A percentile compares a stretch with the other conserved stretches of the same genome.
phyloP scores from a whole-genome alignment of 2,329 filamentous ascomycete genomes.

The Stromatinia cepivora region DNA sequence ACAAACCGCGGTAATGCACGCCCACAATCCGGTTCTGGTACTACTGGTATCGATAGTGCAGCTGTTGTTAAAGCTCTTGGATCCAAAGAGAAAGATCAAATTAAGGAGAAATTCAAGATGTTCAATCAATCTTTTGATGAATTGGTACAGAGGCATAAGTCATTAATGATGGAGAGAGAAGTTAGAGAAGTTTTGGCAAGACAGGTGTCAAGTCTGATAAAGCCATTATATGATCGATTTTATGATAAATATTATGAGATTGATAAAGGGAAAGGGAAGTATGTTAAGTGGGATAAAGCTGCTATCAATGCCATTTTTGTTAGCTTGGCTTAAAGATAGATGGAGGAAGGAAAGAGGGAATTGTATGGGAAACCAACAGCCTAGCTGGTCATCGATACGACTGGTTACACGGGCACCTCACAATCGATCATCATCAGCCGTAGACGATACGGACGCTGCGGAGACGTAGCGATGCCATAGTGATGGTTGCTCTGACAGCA shows the following conservation, averaged over 20 bases:
- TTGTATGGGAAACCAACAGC: too few species aligned
- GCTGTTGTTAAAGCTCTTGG: constrained; percentile 80
- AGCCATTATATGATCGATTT: constrained; percentile 91
- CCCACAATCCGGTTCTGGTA: constrained; percentile 69
- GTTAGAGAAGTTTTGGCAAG: constrained; percentile 77
- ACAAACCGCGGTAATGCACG: constrained; percentile 68
- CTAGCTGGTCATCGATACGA: background rate
- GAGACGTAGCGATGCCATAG: background rate
- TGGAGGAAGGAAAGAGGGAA: background rate
- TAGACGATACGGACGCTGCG: background rate
- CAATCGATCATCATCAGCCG: background rate
- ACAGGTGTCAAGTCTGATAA: constrained; percentile 87
- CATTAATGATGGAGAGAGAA: constrained; percentile 85
- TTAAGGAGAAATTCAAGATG: constrained; percentile 91
- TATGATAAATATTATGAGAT: constrained; percentile 98
- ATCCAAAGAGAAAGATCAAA: constrained; percentile 91
- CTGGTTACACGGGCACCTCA: background rate
- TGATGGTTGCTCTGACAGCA: background rate
- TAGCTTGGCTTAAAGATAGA: background rate
- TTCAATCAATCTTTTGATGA: constrained; percentile 94
- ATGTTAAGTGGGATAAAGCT: constrained; percentile 94
- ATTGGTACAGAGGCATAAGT: constrained; percentile 77
- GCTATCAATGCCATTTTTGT: constrained; percentile 65
- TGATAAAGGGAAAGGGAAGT: constrained; percentile 96
- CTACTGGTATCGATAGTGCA: constrained; percentile 65